These are phyloP conservation scores for Aspergillus fijiensis DNA, from an alignment of 2,329 filamentous ascomycete genomes.

Conservation along the genomic window DNA sequence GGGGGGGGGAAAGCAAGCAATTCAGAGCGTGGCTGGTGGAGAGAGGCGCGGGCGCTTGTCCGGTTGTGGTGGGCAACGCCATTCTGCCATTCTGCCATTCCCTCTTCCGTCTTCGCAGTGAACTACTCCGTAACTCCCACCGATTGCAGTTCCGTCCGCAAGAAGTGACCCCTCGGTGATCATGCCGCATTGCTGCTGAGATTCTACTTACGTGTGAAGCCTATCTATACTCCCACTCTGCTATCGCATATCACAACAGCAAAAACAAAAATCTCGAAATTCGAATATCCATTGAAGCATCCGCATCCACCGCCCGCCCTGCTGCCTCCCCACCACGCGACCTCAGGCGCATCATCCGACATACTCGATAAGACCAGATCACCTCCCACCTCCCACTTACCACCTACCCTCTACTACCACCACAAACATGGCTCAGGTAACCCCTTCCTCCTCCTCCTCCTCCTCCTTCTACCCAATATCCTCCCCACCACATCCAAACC, in stretches of 20 bases:
- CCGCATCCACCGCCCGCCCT: background rate
- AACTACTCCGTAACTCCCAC: too few species aligned
- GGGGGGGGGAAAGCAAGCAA: background rate
- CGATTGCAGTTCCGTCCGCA: too few species aligned
- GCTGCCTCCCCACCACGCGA: background rate
- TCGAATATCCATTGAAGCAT: background rate
- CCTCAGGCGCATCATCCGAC: constrained; percentile 4
- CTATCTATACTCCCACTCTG: too few species aligned
- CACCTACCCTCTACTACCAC: background rate
- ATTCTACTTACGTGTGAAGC: too few species aligned
- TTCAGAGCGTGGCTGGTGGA: constrained; percentile 24
- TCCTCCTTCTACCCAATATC: background rate
- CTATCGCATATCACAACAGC: too few species aligned
- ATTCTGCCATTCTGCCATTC: constrained; percentile 21
- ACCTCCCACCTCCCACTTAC: background rate
- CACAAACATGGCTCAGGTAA: constrained; percentile 29
- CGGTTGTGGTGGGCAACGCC: constrained; percentile 34
- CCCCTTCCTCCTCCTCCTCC: background rate
- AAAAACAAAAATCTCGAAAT: background rate
- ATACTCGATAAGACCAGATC: background rate
- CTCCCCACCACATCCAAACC: background rate
- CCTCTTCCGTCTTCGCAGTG: background rate
- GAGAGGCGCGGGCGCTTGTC: constrained; percentile 22
- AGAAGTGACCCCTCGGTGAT: background rate
- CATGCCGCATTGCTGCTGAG: background rate